phyloP scores from a whole-genome alignment of 345 rosid genomes.

The Eucalyptus brandiana region DNA sequence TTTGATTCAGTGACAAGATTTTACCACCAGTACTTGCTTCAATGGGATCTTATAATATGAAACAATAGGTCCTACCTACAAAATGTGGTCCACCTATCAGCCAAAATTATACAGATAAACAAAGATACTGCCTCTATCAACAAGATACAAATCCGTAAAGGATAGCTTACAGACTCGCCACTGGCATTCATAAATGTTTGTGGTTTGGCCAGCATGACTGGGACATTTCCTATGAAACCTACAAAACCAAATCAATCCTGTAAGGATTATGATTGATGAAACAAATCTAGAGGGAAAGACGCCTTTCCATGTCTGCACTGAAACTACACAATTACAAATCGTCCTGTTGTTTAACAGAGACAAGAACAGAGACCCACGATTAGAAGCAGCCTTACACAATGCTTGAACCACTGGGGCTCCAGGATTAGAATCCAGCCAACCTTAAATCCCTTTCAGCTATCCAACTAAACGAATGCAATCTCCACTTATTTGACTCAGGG shows the following conservation, averaged over 20 bases:
- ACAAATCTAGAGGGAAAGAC: not conserved
- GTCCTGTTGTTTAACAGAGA: not conserved
- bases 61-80: conserved; percentile 79
- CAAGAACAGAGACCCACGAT: not conserved
- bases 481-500: not conserved
- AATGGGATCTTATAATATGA: conserved; percentile 84
- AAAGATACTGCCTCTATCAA: not conserved
- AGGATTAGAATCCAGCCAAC: not conserved
- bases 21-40: conserved; percentile 92
- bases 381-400: not conserved
- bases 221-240: conserved; percentile 75
- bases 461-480: not conserved
- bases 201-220: conserved; percentile 90
- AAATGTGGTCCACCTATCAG: not conserved
- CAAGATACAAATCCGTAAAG: not conserved
- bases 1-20: not conserved
- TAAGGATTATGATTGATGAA: not conserved
- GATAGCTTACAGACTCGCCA: conserved; percentile 95
- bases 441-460: not conserved
- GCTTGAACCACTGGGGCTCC: not conserved
- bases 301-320: not conserved
- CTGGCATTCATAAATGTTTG: conserved; percentile 93
- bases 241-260: not conserved
- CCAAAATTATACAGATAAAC: not conserved
- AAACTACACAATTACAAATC: not conserved